Evolutionary conservation across 495 filamentous ascomycete species (phyloP), one percentile per base, ranked within the genome.

Genomic region (Parachaetomium inaequale): DNA sequence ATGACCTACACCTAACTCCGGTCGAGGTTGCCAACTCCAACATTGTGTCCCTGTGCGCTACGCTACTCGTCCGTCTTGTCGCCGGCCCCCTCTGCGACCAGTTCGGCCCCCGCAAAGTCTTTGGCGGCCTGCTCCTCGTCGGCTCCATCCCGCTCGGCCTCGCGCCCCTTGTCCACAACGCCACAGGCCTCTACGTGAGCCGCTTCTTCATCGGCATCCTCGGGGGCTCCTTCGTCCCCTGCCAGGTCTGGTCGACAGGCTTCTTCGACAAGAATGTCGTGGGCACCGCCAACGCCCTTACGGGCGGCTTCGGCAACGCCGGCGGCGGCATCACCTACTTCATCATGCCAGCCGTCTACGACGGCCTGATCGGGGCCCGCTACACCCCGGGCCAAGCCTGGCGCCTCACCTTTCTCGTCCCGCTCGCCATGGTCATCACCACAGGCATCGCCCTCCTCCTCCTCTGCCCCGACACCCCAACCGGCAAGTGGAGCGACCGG

Each of bases 211-310:
- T 97, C 58, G 93, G 93, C 43, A 96, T 98, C 57, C 82, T 98
- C 3, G 93, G 93, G 29, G 93, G 88, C 1, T 84, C 84, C 7
- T 97, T 98, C 65, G 93, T 98, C 3, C 93, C 93, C 3, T 97
- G 93, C 74, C 93, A 96, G 66, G 93, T 97, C 14, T 98, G 93
- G 93, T 90, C 88, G 26, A 96, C 93, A 0, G 92, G 89, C 2
- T 97, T 93, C 79, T 96, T 94, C 69, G 93, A 98, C 78, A 96
- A 95, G 79, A 95, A 91, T 68, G 84, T 97, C 25, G 90, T 98
- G 19, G 93, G 93, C 31, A 90, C 90, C 8, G 91, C 93, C 60
- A 98, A 96, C 70, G 87, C 91, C 11, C 75, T 98, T 2, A 88
- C 92, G 12, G 93, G 84, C 58, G 93, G 93, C 5, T 86, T 88